Percentiles rank a stretch among this genome's conserved stretches.
phyloP scores from a whole-genome alignment of 176 grass and related monocot species.

The Oryza glumipatula region DNA sequence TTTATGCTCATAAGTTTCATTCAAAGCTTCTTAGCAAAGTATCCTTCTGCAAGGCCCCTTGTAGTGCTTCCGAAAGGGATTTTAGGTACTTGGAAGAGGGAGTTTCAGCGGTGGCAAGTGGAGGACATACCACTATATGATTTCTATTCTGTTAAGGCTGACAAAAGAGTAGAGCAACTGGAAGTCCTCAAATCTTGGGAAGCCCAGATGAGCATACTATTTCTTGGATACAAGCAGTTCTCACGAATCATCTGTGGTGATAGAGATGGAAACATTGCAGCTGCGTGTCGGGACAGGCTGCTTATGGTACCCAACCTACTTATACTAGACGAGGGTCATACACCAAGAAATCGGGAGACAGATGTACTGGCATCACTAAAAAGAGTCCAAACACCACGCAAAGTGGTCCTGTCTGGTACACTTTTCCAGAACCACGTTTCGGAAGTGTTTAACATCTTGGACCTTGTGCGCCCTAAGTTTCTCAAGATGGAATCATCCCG shows the following conservation, averaged over 20 bases:
- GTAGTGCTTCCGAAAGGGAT: conserved; percentile 95
- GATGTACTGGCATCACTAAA: conserved; percentile 74
- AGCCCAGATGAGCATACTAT: conserved; percentile 80
- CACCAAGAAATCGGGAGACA: conserved; percentile 86
- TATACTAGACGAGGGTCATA: conserved; percentile 97
- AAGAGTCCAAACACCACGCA: conserved; percentile 84
- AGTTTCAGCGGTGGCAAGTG: conserved; percentile 83
- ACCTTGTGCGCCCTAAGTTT: conserved; percentile 95
- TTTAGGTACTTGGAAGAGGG: conserved; percentile 87
- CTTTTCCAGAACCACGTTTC: conserved; percentile 92
- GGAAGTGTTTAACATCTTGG: conserved; percentile 92
- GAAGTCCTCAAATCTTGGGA: conserved; percentile 84
- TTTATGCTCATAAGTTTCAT: conserved; percentile 98
- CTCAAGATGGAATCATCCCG: conserved; percentile 69
- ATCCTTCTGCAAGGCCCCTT: conserved; percentile 78
- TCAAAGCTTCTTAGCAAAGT: conserved; percentile 96
- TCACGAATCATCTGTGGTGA: conserved; percentile 67
- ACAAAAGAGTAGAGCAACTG: conserved; percentile 88
- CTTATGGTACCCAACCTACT: conserved; percentile 82
- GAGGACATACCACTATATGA: conserved; percentile 88
- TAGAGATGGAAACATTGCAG: conserved; percentile 47
- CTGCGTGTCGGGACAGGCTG: conserved; percentile 78
- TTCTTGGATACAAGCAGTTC: conserved; percentile 97
- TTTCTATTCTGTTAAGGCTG: conserved; percentile 95
- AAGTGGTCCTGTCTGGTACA: conserved; percentile 96